Evolutionary conservation across 2,329 filamentous ascomycete genomes (phyloP), one percentile per base, ranked within the genome.

Genomic region (Fusarium sp.): DNA sequence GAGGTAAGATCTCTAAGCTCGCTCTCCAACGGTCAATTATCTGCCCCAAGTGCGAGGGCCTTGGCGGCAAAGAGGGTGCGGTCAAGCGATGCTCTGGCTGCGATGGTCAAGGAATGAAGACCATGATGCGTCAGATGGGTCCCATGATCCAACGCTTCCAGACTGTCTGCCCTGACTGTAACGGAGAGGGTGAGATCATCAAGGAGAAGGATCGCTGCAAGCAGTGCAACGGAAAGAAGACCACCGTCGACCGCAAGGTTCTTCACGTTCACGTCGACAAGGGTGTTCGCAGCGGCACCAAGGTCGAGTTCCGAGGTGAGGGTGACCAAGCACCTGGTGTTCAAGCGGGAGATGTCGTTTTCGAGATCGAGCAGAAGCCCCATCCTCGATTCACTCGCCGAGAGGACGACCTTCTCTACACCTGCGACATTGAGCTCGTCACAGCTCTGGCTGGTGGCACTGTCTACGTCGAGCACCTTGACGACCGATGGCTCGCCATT

Each of bases 141-240:
- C 95, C 95, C 58, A 99, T 99, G 95, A 98, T 99, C 71, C 96
- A 99, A 82, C 92, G 95, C 56, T 99, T 99, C 88, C 95, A 99
- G 85, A 98, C 94, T 28, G 93, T 97, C 72, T 99, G 95, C 86
- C 91, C 93, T 26, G 96, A 99, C 81, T 99, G 95, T 78, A 94
- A 95, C 71, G 96, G 96, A 64, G 95, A 99, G 79, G 94, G 95
- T 60, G 95, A 99, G 83, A 93, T 90, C 67, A 94, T 99, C 78
- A 92, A 92, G 75, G 94, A 98, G 69, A 96, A 96, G 84, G 95
- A 99, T 78, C 91, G 92, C 73, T 99, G 95, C 90, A 98, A 97
- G 88, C 85, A 87, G 75, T 99, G 95, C 82, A 88, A 85, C 72
- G 95, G 93, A 76, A 99, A 98, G 89, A 99, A 99, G 88, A 99